Percentiles rank a stretch among this genome's conserved stretches.
phyloP scores from a whole-genome alignment of 192 early-diverging fungal species.

The Coemansia asiatica region DNA sequence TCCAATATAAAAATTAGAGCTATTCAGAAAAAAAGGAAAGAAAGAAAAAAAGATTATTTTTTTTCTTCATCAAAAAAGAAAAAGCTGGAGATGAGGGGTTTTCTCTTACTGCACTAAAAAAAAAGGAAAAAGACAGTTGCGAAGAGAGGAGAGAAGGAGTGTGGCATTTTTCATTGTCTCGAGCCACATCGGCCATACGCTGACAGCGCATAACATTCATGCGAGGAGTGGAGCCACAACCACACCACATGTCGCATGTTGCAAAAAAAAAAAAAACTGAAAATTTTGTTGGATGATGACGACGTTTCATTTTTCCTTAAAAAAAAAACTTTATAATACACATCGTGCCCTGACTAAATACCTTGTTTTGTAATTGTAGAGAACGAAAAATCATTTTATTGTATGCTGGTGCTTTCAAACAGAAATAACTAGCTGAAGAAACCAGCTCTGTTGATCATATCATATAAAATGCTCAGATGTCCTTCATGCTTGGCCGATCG shows the following conservation, averaged over 20 bases:
- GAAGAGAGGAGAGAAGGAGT: too few species aligned
- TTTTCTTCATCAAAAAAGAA: background rate
- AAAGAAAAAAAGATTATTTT: background rate
- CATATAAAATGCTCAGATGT: background rate
- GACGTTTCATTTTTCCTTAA: background rate
- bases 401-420: background rate
- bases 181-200: background rate
- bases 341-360: background rate
- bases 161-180: background rate
- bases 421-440: too few species aligned
- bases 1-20: background rate
- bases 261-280: background rate
- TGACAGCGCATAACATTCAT: slow-evolving; percentile 1
- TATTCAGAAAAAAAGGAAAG: background rate
- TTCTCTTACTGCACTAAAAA: too few species aligned
- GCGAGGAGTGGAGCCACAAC: background rate
- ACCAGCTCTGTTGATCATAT: too few species aligned
- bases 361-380: background rate
- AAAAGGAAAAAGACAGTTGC: background rate
- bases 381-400: background rate
- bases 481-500: background rate
- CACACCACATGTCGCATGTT: background rate
- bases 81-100: too few species aligned
- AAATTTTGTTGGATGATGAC: background rate
- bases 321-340: background rate